Evolutionary conservation across 2,329 filamentous ascomycete species (phyloP), one percentile per base, ranked within the genome.

Genomic region (Colletotrichum sidae): DNA sequence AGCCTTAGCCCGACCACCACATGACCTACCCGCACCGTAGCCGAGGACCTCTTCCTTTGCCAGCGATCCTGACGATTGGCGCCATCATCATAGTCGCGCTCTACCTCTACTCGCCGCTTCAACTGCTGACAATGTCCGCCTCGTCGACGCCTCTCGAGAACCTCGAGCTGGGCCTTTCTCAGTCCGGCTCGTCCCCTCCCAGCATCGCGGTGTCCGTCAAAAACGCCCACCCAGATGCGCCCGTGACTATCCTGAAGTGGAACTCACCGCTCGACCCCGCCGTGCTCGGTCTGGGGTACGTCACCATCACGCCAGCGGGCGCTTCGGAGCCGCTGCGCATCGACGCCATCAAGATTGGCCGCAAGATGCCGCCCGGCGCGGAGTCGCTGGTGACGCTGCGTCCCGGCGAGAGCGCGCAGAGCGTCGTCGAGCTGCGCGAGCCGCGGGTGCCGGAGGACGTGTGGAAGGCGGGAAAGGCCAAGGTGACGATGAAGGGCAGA

Each of bases 191-290:
- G 12, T 75, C 76, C 56, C 76, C 79, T 6, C 75, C 75, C 2
- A 73, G 74, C 11, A 66, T 83, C 41, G 73, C 72, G 7, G 70
- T 80, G 37, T 72, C 71, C 2, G 76, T 83, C 55, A 79, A 75
- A 51, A 83, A 83, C 73, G 76, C 72, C 12, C 75, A 78, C 56
- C 44, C 58, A 6, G 67, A 74, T 2, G 61, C 69, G 2, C 69
- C 79, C 2, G 73, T 82, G 57, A 83, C 79, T 1, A 67, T 83
- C 37, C 74, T 83, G 35, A 72, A 70, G 4, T 83, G 81, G 74
- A 72, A 78, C 55, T 81, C 80, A 2, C 81, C 81, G 13, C 72
- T 83, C 34, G 81, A 83, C 68, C 72, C 74, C 0, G 53, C 80
- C 33, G 80, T 76, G 0, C 65, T 81, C 52, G 74, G 78, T 57